Evolutionary conservation across 2,329 filamentous ascomycete species (phyloP).

Genomic region (Sclerotinia sclerotiorum): DNA sequence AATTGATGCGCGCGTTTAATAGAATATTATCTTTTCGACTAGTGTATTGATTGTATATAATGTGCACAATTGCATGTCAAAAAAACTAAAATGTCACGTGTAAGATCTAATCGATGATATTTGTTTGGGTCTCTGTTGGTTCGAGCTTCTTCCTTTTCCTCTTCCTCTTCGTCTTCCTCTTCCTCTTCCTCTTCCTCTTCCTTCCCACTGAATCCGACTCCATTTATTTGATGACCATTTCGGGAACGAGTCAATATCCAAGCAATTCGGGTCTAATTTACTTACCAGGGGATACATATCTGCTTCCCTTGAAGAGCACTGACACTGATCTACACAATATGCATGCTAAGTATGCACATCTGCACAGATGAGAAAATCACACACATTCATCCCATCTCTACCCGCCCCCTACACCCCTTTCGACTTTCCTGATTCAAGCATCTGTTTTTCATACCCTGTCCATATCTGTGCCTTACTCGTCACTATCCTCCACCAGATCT

Average conservation of each 20-base stretch:
- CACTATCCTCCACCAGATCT: not conserved
- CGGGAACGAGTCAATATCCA: not conserved
- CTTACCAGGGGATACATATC: not conserved
- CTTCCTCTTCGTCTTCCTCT: not conserved
- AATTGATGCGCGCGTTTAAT: slow-evolving; percentile 19
- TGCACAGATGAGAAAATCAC: slow-evolving; percentile 11
- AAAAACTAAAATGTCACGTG: slow-evolving; percentile 1
- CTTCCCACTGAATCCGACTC: not conserved
- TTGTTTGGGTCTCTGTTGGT: not conserved
- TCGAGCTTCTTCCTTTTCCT: slow-evolving; percentile 1
- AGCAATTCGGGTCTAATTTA: not conserved
- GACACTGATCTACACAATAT: slow-evolving; percentile 6
- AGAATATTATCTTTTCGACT: not conserved
- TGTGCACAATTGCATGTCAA: not conserved
- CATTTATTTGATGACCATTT: not conserved
- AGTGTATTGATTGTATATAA: too few relatives aligned
- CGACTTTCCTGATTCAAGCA: not conserved
- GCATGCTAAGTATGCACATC: not conserved
- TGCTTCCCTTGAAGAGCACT: slow-evolving; percentile 1
- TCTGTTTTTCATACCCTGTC: slow-evolving; percentile 1
- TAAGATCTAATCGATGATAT: not conserved
- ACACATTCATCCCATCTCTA: not conserved
- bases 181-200: not conserved
- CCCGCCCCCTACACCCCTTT: not conserved
- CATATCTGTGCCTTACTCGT: not conserved